phyloP scores from a whole-genome alignment of 305 asterid genomes.

The Fraxinus floribunda region DNA sequence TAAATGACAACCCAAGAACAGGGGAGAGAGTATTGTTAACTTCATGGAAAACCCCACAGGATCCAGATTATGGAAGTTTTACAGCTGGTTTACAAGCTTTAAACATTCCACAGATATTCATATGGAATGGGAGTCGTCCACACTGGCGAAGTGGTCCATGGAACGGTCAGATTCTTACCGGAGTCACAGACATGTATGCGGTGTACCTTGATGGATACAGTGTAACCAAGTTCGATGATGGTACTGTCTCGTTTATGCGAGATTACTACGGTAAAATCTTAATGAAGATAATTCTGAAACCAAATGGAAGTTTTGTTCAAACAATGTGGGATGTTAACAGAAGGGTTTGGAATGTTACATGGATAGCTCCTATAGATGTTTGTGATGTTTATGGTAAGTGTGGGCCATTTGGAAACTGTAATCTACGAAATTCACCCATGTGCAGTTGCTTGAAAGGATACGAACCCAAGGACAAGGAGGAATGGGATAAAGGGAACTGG shows the following conservation, averaged over 20 bases:
- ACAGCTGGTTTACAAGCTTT: conserved; percentile 16
- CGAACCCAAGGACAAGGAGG: conserved; percentile 32
- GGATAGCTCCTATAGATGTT: conserved; percentile 27
- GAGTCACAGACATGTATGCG: conserved; percentile 33
- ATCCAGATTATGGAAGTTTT: conserved; percentile 32
- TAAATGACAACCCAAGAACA: conserved; percentile 16
- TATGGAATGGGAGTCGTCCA: conserved; percentile 33
- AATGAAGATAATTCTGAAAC: conserved; percentile 24
- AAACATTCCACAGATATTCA: conserved; percentile 27
- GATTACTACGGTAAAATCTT: conserved; percentile 14
- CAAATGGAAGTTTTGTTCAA: conserved; percentile 31
- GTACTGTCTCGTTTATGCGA: conserved; percentile 28
- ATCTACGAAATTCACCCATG: conserved; percentile 27
- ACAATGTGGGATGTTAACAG: conserved; percentile 31
- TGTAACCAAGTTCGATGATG: conserved; percentile 18
- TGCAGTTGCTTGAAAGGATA: conserved; percentile 53
- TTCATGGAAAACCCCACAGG: conserved; percentile 24
- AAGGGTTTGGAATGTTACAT: conserved; percentile 25
- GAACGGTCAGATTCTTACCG: conserved; percentile 39
- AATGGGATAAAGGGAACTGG: conserved; percentile 53
- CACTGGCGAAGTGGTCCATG: conserved; percentile 53
- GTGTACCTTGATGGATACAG: conserved; percentile 28
- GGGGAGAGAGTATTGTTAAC: conserved; percentile 15
- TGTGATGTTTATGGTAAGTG: conserved; percentile 49
- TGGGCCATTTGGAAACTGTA: conserved; percentile 55